Conservation (phyloP, 345 rosid species). For the Eucalyptus polyanthemos region DNA sequence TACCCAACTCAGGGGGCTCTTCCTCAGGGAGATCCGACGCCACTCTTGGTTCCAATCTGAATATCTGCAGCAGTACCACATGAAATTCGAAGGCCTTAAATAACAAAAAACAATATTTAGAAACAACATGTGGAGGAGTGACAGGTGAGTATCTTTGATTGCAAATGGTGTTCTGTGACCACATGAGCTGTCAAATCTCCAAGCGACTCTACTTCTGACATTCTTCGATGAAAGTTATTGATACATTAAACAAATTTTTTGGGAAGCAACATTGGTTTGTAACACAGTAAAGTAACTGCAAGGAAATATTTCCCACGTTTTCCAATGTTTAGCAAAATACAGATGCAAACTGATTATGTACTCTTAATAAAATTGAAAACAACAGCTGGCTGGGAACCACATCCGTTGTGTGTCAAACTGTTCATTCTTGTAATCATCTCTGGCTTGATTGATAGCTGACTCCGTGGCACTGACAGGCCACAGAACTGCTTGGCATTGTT, state of each 20-base stretch:
- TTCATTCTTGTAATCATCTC: neutral
- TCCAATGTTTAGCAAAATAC: neutral
- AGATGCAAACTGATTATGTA: neutral
- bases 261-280: neutral
- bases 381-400: neutral
- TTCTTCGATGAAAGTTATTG: neutral
- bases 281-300: neutral
- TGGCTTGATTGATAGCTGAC: neutral
- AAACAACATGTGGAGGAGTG: neutral
- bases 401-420: neutral
- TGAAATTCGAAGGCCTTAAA: neutral
- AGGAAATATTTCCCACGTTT: neutral
- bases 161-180: neutral
- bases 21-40: constrained; percentile 7
- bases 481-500: neutral
- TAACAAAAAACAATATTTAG: neutral
- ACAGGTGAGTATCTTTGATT: neutral
- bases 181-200: neutral
- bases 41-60: constrained; percentile 66
- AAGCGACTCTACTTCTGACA: neutral
- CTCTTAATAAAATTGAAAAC: neutral
- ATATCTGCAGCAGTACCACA: constrained; percentile 24
- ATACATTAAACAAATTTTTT: neutral
- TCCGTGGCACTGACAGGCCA: neutral
- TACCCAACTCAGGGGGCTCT: constrained; percentile 6